Base-by-base conservation (phyloP, 768 basidiomycete genomes). In the Trametes maxima region DNA sequence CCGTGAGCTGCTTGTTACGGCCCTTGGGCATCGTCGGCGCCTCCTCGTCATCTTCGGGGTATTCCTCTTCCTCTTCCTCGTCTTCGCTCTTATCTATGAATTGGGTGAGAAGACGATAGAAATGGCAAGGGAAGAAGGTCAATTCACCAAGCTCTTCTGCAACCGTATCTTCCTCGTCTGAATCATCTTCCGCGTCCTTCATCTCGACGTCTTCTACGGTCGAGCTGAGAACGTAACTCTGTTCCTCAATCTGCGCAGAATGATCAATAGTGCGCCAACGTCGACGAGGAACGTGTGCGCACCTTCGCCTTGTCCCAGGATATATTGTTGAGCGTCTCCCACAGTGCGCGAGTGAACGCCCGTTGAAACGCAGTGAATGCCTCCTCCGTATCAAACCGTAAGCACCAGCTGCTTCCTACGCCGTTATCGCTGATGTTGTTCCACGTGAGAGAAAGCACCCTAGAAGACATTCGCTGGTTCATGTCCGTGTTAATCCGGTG, bases 161-260 rank as follows among this genome's bases (percentile, higher is more conserved):
- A 19, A 93, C 88, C 42, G 89, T 87, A 0, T 94, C 92, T 68
- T 92, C 92, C 51, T 80, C 79, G 11, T 89, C 92, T 2, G 85
- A 88, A 10, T 89, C 89, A 35, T 92, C 86, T 54, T 88, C 83
- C 39, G 79, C 84, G 65, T 93, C 90, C 49, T 72, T 81, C 95
- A 98, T 98, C 69, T 90, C 94, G 16, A 95, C 87, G 66, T 95
- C 94, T 70, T 95, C 91, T 57, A 80, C 78, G 63, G 81, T 83
- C 13, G 91, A 85, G 62, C 84, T 88, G 68, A 89, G 74, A 37
- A 93, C 85, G 72, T 98, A 99, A 36, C 77, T 80, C 74, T 89
- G 90, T 61, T 99, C 97, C n/a, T 95, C 94, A 22, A 81, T 68
- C 89, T 92, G 65, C 55, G 51, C 48, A 28, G 33, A 49, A 25